Base-by-base conservation (phyloP, 1,139 yeast genomes). In the Pichia sp. region DNA sequence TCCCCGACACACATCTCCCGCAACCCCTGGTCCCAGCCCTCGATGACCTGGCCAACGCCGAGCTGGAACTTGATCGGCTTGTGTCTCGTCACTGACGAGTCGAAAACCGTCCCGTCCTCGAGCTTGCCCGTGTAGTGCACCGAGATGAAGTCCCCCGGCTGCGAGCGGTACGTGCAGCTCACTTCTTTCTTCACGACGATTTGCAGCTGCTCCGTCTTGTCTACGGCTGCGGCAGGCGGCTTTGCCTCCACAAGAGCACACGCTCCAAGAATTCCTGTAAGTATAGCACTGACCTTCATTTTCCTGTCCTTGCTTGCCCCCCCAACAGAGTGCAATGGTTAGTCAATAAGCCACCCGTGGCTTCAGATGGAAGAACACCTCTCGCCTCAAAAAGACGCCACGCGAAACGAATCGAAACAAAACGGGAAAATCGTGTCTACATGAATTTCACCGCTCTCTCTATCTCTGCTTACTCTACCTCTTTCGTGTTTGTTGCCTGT, bases 21-120 rank as follows among this genome's bases (percentile, higher is more conserved):
- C 40, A 88, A 73, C 43, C 96, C 96, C 68, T 85, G 81, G 58
- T 89, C 96, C 96, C 96, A 89, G 56, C 96, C 96, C 60, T 75
- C 68, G 64, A 89, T 88, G 46, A 89, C 96, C 64, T 79, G 84
- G 19, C 93, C 91, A 36, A 72, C 70, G 46, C 96, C 96, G 52
- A 89, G 71, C 36, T 71, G 73, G 69, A 89, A 88, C 46, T 76
- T 70, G 59, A 89, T 73, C 50, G 96, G 96, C 36, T 70, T 65
- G 31, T 80, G 82, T 64, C 95, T 78, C 44, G 71, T 68, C 55
- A 74, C 73, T 6, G 95, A 86, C n/a, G 87, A 78, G 68, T 88
- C 96, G 62, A 88, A 88, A 25, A 77, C 80, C 28, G 80, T 74
- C 7, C 90, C 93, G 64, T 82, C 84, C 53, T 73, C 80, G 55